Percentiles rank a stretch among this genome's conserved stretches.
These are phyloP conservation scores for Inga leiocalycina DNA, from an alignment of 306 rosid genomes.

Conservation along the genomic window DNA sequence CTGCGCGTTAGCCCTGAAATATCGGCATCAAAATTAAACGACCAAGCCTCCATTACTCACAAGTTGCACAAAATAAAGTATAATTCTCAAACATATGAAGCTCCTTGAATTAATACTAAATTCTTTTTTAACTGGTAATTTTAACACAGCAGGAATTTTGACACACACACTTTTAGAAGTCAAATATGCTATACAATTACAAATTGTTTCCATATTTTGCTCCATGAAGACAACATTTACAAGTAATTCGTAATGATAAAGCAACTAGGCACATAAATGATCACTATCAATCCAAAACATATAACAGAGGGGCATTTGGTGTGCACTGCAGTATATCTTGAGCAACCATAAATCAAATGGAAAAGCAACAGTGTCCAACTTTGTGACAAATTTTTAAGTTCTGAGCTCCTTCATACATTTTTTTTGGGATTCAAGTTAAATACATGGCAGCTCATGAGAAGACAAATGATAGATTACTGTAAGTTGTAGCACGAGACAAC, in stretches of 20 bases:
- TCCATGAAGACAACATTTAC: background rate
- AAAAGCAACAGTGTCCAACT: background rate
- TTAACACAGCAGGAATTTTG: background rate
- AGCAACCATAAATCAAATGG: background rate
- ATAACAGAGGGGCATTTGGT: background rate
- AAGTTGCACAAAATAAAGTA: background rate
- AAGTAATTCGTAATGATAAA: background rate
- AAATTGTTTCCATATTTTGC: background rate
- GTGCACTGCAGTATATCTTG: background rate
- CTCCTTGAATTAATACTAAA: background rate
- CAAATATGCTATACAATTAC: background rate
- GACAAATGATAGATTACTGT: background rate
- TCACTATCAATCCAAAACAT: background rate
- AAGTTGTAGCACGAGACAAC: background rate
- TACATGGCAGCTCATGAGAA: slow-evolving; percentile 1
- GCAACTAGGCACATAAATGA: background rate
- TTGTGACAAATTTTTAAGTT: background rate
- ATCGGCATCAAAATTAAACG: background rate
- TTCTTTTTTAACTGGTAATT: background rate
- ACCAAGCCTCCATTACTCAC: background rate
- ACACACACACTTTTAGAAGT: background rate
- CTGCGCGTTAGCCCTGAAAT: slow-evolving; percentile 80
- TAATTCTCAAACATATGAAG: background rate
- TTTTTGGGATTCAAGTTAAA: background rate
- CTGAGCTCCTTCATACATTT: background rate